Evolutionary conservation across 306 rosid species (phyloP), one percentile per base, ranked within the genome.

Genomic region (Hippophae gyantsensis): DNA sequence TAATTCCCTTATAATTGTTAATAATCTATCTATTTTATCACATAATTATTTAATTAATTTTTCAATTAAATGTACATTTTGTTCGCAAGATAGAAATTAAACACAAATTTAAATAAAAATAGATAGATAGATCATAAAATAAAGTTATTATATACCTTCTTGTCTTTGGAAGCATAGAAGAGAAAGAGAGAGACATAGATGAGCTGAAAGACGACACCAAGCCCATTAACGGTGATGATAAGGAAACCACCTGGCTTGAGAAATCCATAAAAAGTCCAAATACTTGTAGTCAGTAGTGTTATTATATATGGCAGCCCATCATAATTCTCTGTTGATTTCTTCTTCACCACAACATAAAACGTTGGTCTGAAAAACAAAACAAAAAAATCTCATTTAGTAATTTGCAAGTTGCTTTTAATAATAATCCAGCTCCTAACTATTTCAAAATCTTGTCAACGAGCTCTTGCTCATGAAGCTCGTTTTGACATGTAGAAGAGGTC

Each of bases 221-320:
- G 82, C 0, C 75, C 85, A 60, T 82, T 82, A 13, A 82, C 85
- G 1, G 82, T 72, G 6, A 58, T 27, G 13, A 82, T 25, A 11
- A 79, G 79, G 7, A 75, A 32, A 13, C 82, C 81, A 2, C 48
- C 55, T 0, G 89, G 83, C 54, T 82, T 82, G 4, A 79, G 18
- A 13, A 74, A 1, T 48, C 89, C 89, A 63, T 82, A 82, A 61
- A 74, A 76, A 6, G 79, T 79, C 89, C 89, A 82, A 45, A 79
- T 69, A 66, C 81, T 71, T 60, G 89, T 65, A 65, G 74, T 62
- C 65, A 79, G 45, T 13, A 79, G 61, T 9, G 81, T 79, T 1
- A 81, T 66, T 55, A 79, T 62, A 52, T 82, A 82, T 9, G 89
- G 83, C 23, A 62, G 68, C 23, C 71, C 76, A 54, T 65, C 57